These are phyloP conservation scores for Phoenix dactylifera DNA, from an alignment of 176 grass and related monocot genomes.

Conservation along the genomic window DNA sequence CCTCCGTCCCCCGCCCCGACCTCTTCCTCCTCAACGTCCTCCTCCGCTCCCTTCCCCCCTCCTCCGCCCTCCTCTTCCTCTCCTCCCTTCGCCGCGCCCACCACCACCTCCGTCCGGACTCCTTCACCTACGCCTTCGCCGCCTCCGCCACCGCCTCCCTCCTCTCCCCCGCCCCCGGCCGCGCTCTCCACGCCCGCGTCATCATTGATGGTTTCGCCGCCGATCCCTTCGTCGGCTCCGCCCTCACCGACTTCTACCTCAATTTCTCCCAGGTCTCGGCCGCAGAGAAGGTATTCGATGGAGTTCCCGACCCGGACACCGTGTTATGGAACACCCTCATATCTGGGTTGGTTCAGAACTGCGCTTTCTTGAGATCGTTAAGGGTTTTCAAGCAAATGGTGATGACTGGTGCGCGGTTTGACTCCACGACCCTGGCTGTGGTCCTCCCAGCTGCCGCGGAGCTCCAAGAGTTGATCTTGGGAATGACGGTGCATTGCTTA, in stretches of 20 bases:
- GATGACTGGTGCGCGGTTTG: not conserved
- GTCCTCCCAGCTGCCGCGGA: constrained; percentile 17
- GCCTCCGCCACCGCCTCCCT: not conserved
- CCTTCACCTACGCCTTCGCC: constrained; percentile 12
- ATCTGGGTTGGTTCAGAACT: constrained; percentile 17
- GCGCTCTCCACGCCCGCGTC: constrained; percentile 7
- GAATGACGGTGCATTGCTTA: constrained; percentile 12
- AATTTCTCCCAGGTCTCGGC: constrained; percentile 8
- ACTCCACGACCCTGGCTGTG: constrained; percentile 19
- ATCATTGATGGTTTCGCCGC: constrained; percentile 12
- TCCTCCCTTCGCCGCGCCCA: constrained; percentile 1
- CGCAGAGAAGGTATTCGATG: constrained; percentile 20
- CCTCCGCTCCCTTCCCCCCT: constrained; percentile 14
- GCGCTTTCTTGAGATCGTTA: not conserved
- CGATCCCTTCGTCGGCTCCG: constrained; percentile 20
- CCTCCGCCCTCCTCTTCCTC: not conserved
- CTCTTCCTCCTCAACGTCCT: constrained; percentile 23
- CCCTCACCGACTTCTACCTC: constrained; percentile 8
- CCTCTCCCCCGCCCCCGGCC: not conserved
- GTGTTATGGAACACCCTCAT: constrained; percentile 25
- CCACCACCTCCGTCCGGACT: constrained; percentile 3
- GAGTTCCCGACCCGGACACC: constrained; percentile 16
- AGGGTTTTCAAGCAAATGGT: constrained; percentile 8
- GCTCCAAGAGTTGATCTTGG: constrained; percentile 21
- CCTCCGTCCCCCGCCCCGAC: constrained; percentile 12